Percentiles rank a stretch among this genome's conserved stretches.
Evolutionary conservation across 768 basidiomycete species (phyloP).

Genomic region (Tylopilus plumbeoviolaceoides): DNA sequence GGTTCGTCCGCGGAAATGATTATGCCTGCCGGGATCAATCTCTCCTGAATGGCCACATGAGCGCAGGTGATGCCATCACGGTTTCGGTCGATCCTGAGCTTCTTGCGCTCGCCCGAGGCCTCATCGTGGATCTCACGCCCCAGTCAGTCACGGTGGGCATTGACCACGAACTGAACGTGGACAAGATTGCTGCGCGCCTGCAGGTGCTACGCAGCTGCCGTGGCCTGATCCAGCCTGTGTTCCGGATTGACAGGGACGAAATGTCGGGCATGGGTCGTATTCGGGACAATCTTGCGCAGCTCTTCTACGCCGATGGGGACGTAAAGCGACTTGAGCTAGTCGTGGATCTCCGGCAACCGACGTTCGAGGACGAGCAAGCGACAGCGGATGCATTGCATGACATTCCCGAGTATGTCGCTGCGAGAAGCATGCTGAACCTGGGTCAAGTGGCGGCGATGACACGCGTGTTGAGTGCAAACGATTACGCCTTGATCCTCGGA

Average conservation of each 20-base stretch:
- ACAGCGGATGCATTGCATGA: slow-evolving; percentile 12
- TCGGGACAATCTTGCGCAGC: slow-evolving; percentile 82
- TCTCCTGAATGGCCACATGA: slow-evolving; percentile 76
- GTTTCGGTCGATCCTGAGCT: slow-evolving; percentile 85
- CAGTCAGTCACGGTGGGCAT: slow-evolving; percentile 70
- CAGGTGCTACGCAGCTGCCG: slow-evolving; percentile 18
- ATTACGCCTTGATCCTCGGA: slow-evolving; percentile 90
- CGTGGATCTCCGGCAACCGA: slow-evolving; percentile 74
- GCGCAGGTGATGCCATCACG: slow-evolving; percentile 75
- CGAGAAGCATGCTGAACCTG: slow-evolving; percentile 51
- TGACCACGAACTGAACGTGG: slow-evolving; percentile 67
- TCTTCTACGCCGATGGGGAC: slow-evolving; percentile 83
- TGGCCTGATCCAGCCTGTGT: slow-evolving; percentile 36
- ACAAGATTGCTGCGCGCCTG: slow-evolving; percentile 42
- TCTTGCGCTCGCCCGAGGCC: slow-evolving; percentile 81
- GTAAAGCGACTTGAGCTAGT: slow-evolving; percentile 62
- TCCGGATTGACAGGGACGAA: slow-evolving; percentile 94
- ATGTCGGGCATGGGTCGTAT: slow-evolving; percentile 85
- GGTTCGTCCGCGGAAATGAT: slow-evolving; percentile 46
- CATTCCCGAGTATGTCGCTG: slow-evolving; percentile 29
- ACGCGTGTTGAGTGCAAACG: slow-evolving; percentile 72
- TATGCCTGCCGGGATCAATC: slow-evolving; percentile 11
- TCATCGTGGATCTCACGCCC: slow-evolving; percentile 67
- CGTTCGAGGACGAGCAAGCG: slow-evolving; percentile 44
- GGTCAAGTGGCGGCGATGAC: slow-evolving; percentile 70